Conservation (phyloP, 148 eudicot species). For the Rhododendron simsii region DNA sequence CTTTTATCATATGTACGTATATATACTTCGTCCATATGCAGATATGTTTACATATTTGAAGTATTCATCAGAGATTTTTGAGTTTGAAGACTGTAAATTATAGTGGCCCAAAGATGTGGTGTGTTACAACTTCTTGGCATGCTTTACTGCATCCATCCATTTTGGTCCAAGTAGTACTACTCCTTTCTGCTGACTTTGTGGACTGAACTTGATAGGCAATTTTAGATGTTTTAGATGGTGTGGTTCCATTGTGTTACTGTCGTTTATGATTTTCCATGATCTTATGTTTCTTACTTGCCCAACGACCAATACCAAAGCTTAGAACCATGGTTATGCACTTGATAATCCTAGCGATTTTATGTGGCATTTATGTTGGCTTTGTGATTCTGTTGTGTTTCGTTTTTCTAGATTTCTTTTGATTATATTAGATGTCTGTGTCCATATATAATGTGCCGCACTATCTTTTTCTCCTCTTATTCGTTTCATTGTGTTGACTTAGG, state of each 20-base stretch:
- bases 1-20: background rate
- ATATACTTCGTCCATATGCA: background rate
- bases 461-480: constrained; percentile 7
- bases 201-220: background rate
- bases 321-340: background rate
- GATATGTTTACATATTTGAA: background rate
- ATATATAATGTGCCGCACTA: background rate
- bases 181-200: background rate
- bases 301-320: background rate
- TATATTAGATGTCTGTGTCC: background rate
- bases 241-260: background rate
- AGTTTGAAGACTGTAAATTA: background rate
- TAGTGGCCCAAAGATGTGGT: background rate
- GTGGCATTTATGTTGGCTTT: background rate
- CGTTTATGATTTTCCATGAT: background rate
- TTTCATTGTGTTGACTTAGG: constrained; percentile 39
- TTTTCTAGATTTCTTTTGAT: background rate
- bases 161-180: background rate
- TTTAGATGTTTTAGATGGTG: background rate
- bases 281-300: background rate
- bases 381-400: background rate
- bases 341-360: background rate
- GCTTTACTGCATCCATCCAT: background rate
- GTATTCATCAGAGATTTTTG: too few species aligned
- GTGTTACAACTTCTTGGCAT: background rate